phyloP scores from a whole-genome alignment of 225 moss, liverwort and hornwort species.

The Rhytidiadelphus loreus region DNA sequence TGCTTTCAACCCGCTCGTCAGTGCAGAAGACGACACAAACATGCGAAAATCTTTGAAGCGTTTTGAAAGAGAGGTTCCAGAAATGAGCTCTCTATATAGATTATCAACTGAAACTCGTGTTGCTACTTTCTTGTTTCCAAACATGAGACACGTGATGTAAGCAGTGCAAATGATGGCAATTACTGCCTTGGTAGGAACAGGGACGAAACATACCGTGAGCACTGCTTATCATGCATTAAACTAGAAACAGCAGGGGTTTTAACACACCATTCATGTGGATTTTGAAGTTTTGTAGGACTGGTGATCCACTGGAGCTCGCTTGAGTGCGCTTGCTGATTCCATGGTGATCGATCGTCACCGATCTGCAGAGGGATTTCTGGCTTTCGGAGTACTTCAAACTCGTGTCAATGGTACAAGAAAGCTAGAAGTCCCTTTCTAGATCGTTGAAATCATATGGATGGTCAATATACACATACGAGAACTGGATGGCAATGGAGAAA shows the following conservation, averaged over 20 bases:
- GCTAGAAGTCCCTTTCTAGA: fast-evolving
- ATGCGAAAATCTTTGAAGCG: not conserved
- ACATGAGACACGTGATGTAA: not conserved
- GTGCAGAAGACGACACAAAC: not conserved
- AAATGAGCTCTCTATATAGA: not conserved
- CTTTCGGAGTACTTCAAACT: not conserved
- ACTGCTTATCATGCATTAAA: not conserved
- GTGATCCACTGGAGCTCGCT: not conserved
- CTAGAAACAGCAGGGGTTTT: not conserved
- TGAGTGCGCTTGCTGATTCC: not conserved
- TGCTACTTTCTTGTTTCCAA: not conserved
- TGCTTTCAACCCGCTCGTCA: not conserved
- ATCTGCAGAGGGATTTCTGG: not conserved
- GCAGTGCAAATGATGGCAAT: not conserved
- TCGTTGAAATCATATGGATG: not conserved
- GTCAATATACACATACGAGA: not conserved
- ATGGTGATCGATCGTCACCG: not conserved
- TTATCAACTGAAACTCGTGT: not conserved
- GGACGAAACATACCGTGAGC: not conserved
- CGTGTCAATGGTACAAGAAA: not conserved
- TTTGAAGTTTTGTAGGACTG: too few species aligned
- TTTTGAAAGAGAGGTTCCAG: not conserved
- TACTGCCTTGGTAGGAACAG: not conserved
- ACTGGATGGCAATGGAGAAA: not conserved
- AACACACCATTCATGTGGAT: not conserved